Evolutionary conservation across 2,329 filamentous ascomycete genomes (phyloP).

Genomic region (Beauveria bassiana): DNA sequence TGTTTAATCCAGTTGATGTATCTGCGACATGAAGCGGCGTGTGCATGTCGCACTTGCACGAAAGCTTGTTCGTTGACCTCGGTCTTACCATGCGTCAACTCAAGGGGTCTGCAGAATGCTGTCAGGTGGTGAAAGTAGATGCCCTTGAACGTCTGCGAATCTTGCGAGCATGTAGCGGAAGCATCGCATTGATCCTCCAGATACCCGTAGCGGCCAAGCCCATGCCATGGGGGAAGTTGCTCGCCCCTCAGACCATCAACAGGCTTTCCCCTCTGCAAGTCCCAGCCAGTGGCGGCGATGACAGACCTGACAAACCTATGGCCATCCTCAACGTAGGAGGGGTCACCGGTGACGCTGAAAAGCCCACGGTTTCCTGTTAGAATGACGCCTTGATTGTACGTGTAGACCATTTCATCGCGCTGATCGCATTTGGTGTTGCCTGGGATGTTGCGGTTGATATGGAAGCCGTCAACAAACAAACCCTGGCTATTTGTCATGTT

Average conservation of each 20-base stretch:
- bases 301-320: slow-evolving; percentile 69
- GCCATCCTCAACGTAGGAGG: slow-evolving; percentile 66
- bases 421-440: slow-evolving; percentile 69
- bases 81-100: slow-evolving; percentile 18
- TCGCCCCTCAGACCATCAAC: slow-evolving; percentile 32
- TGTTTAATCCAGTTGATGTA: slow-evolving; percentile 72
- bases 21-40: slow-evolving; percentile 52
- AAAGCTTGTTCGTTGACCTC: slow-evolving; percentile 24
- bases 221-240: slow-evolving; percentile 53
- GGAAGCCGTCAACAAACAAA: slow-evolving; percentile 81
- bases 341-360: slow-evolving; percentile 69
- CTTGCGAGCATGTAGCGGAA: slow-evolving; percentile 65
- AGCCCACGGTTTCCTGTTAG: slow-evolving; percentile 74
- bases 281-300: slow-evolving; percentile 73
- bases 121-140: slow-evolving; percentile 89
- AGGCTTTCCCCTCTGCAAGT: slow-evolving; percentile 33
- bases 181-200: slow-evolving; percentile 81
- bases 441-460: slow-evolving; percentile 56
- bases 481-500: slow-evolving; percentile 74
- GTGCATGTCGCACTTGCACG: slow-evolving; percentile 29
- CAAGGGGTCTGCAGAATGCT: slow-evolving; percentile 64
- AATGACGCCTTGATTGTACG: slow-evolving; percentile 91
- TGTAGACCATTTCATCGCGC: slow-evolving; percentile 84
- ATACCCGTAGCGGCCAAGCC: slow-evolving; percentile 70
- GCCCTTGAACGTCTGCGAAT: slow-evolving; percentile 86